Evolutionary conservation across 257 asterid species (phyloP).

Genomic region (Solanum microdontum): DNA sequence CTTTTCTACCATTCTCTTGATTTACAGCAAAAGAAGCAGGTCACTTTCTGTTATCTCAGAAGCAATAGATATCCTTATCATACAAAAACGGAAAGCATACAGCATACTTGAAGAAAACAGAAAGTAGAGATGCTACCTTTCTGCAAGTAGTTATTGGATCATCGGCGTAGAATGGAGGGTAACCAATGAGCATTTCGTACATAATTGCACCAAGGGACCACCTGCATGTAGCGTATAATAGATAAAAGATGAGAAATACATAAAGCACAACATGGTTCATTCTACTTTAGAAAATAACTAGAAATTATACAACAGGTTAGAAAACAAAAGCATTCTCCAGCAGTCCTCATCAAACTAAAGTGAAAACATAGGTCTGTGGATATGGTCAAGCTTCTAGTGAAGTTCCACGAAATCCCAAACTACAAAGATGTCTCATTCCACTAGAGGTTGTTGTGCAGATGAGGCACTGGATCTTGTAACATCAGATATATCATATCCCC

Average conservation of each 20-base stretch:
- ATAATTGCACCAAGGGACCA: conserved; percentile 50
- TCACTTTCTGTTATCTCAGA: not conserved
- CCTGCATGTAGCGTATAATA: conserved; percentile 20
- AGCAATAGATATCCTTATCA: not conserved
- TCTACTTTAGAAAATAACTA: not conserved
- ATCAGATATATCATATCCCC: not conserved
- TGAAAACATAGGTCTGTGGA: not conserved
- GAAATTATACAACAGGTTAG: not conserved
- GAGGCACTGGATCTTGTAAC: not conserved
- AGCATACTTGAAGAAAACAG: not conserved
- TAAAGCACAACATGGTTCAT: not conserved
- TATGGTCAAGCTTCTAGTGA: not conserved
- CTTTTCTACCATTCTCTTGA: not conserved
- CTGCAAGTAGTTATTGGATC: conserved; percentile 44
- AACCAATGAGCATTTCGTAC: conserved; percentile 50
- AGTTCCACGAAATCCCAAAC: not conserved
- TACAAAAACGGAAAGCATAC: not conserved
- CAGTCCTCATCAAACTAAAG: not conserved
- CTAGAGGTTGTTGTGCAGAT: not conserved
- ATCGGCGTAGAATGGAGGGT: conserved; percentile 44
- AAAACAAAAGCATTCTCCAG: not conserved
- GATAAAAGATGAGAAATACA: not conserved
- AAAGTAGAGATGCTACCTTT: conserved; percentile 21
- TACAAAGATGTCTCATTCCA: not conserved
- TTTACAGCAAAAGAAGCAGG: not conserved